Evolutionary conservation across 257 asterid genomes (phyloP), one percentile per base, ranked within the genome.

Genomic region (Dorcoceras hygrometricum): DNA sequence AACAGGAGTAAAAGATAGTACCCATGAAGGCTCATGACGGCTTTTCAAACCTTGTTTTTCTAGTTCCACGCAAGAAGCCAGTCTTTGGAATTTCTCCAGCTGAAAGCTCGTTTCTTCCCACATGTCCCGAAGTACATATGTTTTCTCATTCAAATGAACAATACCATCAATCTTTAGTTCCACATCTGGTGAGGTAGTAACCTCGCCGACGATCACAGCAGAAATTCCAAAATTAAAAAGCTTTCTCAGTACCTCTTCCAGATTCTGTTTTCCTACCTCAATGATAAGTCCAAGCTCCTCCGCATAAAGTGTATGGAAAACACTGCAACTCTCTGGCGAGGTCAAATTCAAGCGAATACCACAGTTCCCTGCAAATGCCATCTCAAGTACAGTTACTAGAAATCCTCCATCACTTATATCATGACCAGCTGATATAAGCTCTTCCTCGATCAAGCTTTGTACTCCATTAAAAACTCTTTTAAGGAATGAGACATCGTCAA

Each of bases 21-120:
- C 66, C 96, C 99, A 93, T 8, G 81, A 72, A 53, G 99, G 99
- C 69, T 73, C 92, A 2, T 54, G 86, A 29, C 92, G 87, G 56
- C 61, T 68, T 75, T 73, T 85, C 78, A 93, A 66, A 29, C 99
- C 97, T 71, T 82, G 90, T 79, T 73, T 83, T 84, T 93, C 97
- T 19, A 71, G 79, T 54, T 86, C 95, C 71, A 86, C 99, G 63
- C 95, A 86, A 43, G 97, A 82, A 28, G 82, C 80, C 75, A 88
- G 72, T 61, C 99, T 82, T 68, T 93, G 96, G 69, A 86, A 68
- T 74, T 86, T 90, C 73, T 93, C 97, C 57, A 90, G 78, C 65
- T 82, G 79, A 71, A 93, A 93, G 87, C 96, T 88, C 23, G 90
- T 86, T 72, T 86, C 96, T 77, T 90, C 99, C 99, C 99, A 93